A percentile compares a stretch with the other conserved stretches of the same genome.
Evolutionary conservation across 306 rosid species (phyloP).

Genomic region (Corylus avellana): DNA sequence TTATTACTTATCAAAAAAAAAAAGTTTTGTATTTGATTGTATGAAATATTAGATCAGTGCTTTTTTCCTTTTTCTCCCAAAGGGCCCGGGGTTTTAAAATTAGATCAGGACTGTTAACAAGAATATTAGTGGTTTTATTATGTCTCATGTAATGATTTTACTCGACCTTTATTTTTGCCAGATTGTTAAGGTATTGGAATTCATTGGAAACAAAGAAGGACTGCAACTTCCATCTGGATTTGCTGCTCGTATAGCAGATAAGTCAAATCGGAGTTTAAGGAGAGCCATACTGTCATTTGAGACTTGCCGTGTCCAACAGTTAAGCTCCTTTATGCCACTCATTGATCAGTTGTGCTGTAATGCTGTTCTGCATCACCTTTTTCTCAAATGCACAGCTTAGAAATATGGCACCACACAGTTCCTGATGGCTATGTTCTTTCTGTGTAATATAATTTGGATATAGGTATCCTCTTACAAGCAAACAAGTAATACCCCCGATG

Average conservation of each 20-base stretch:
- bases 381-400: not conserved
- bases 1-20: too few relatives aligned
- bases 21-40: not conserved
- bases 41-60: too few relatives aligned
- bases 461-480: slow-evolving; percentile 83
- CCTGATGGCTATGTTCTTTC: slow-evolving; percentile 25
- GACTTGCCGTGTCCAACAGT: slow-evolving; percentile 95
- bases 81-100: not conserved
- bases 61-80: not conserved
- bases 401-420: slow-evolving; percentile 18
- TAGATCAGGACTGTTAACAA: not conserved
- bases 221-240: slow-evolving; percentile 78
- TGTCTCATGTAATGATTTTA: not conserved
- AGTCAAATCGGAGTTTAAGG: slow-evolving; percentile 79
- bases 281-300: slow-evolving; percentile 85
- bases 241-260: slow-evolving; percentile 74
- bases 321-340: slow-evolving; percentile 31
- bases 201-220: slow-evolving; percentile 84
- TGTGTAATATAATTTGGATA: slow-evolving; percentile 28
- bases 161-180: slow-evolving; percentile 28
- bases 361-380: not conserved
- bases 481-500: slow-evolving; percentile 79
- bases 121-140: not conserved
- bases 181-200: slow-evolving; percentile 73
- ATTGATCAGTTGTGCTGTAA: not conserved